Conservation (phyloP, 306 rosid species). For the Cercis canadensis region DNA sequence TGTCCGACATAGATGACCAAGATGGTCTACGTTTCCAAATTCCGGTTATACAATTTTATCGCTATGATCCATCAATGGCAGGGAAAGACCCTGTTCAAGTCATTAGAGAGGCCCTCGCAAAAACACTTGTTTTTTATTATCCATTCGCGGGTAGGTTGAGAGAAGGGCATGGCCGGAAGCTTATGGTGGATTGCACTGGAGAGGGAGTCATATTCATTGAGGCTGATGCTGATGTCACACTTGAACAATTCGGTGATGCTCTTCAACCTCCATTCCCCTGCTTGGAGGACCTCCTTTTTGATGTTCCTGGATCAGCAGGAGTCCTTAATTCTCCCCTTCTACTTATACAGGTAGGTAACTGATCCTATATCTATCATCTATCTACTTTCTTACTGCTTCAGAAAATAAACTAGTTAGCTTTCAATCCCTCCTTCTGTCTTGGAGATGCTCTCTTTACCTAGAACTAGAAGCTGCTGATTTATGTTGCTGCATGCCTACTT, state of each 20-base stretch:
- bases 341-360: conserved; percentile 46
- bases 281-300: conserved; percentile 42
- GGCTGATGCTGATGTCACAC: conserved; percentile 39
- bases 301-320: conserved; percentile 45
- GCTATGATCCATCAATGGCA: not conserved
- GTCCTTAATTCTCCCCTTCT: conserved; percentile 36
- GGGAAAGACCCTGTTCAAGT: not conserved
- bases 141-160: conserved; percentile 5
- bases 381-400: no score
- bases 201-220: conserved; percentile 45
- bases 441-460: no score
- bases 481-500: no score
- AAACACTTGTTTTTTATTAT: not conserved
- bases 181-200: conserved; percentile 41
- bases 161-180: not conserved
- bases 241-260: conserved; percentile 37
- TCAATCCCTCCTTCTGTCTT: no score
- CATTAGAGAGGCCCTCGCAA: not conserved
- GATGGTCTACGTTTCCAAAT: not conserved
- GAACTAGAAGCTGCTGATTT: no score
- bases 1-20: conserved; percentile 1
- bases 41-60: not conserved
- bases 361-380: no score
- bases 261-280: conserved; percentile 51
- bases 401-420: no score